These are phyloP conservation scores for Fraxinus sp. DNA, from an alignment of 305 asterid genomes.

Conservation along the genomic window DNA sequence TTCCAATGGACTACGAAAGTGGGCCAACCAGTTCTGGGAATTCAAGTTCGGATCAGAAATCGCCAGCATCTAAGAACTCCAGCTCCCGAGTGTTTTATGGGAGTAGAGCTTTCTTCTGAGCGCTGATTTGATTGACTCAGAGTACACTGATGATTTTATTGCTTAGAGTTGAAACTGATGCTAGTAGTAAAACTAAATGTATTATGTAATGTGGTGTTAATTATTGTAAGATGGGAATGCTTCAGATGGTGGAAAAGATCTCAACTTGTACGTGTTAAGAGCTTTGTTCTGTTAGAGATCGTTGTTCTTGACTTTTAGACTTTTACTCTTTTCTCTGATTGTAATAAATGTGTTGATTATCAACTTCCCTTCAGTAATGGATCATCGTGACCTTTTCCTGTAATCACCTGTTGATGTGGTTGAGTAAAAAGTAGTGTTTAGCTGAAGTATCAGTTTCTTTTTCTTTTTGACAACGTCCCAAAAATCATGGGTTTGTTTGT, in stretches of 20 bases:
- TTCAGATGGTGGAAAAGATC: slow-evolving; percentile 27
- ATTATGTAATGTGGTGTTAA: slow-evolving; percentile 33
- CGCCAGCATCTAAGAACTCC: slow-evolving; percentile 61
- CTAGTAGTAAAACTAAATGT: slow-evolving; percentile 36
- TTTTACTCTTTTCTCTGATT: slow-evolving; percentile 11
- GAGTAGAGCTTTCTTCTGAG: slow-evolving; percentile 66
- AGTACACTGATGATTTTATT: neutral
- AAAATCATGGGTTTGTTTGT: neutral
- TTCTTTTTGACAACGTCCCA: neutral
- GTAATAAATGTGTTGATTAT: slow-evolving; percentile 16
- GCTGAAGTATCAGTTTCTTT: neutral
- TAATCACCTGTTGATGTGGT: neutral
- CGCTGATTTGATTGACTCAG: neutral
- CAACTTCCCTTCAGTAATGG: slow-evolving; percentile 6
- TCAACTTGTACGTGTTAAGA: slow-evolving; percentile 32
- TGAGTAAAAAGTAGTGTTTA: neutral
- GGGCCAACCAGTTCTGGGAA: slow-evolving; percentile 70
- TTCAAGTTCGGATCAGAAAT: slow-evolving; percentile 62
- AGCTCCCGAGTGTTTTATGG: slow-evolving; percentile 79
- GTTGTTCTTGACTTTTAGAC: slow-evolving; percentile 25
- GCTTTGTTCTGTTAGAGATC: slow-evolving; percentile 24
- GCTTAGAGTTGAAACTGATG: slow-evolving; percentile 24
- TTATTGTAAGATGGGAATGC: slow-evolving; percentile 33
- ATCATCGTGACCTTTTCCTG: neutral
- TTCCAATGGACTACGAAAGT: slow-evolving; percentile 59